Evolutionary conservation across 176 grass and related monocot genomes (phyloP).

Genomic region (Rhynchospora pubera): DNA sequence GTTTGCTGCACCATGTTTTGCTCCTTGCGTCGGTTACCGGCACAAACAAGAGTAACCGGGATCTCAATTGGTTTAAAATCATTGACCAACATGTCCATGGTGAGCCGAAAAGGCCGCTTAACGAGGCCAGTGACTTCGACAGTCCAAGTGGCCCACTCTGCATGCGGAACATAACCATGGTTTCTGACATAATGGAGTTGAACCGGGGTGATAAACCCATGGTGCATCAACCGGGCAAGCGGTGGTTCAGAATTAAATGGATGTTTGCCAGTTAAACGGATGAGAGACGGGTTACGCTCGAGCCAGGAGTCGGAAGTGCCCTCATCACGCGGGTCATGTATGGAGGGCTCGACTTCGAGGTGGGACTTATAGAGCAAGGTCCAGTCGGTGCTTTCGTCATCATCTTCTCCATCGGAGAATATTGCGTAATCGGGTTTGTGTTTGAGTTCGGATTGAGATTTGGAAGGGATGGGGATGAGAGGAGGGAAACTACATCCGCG

Average conservation of each 20-base stretch:
- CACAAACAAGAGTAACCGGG: conserved; percentile 64
- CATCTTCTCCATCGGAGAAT: conserved; percentile 30
- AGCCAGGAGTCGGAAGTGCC: conserved; percentile 70
- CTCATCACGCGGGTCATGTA: conserved; percentile 59
- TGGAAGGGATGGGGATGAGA: conserved; percentile 24
- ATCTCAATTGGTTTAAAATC: conserved; percentile 45
- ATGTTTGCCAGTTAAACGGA: conserved; percentile 87
- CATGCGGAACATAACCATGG: conserved; percentile 60
- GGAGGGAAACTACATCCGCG: conserved; percentile 53
- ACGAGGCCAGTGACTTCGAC: conserved; percentile 72
- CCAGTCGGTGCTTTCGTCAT: conserved; percentile 43
- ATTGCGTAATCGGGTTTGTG: neutral
- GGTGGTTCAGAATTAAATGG: conserved; percentile 88
- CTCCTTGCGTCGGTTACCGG: conserved; percentile 89
- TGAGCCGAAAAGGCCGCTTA: conserved; percentile 27
- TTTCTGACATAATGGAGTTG: conserved; percentile 91
- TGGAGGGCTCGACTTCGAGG: conserved; percentile 55
- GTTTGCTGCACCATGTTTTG: conserved; percentile 88
- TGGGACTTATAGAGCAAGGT: conserved; percentile 27
- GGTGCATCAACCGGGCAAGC: conserved; percentile 69
- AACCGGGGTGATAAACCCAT: conserved; percentile 86
- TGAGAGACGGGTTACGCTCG: conserved; percentile 57
- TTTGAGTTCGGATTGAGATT: neutral
- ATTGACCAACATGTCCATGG: conserved; percentile 53
- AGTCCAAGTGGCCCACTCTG: conserved; percentile 48